These are phyloP conservation scores for Sarocladium kiliense DNA, from an alignment of 2,329 filamentous ascomycete genomes.

Conservation along the genomic window DNA sequence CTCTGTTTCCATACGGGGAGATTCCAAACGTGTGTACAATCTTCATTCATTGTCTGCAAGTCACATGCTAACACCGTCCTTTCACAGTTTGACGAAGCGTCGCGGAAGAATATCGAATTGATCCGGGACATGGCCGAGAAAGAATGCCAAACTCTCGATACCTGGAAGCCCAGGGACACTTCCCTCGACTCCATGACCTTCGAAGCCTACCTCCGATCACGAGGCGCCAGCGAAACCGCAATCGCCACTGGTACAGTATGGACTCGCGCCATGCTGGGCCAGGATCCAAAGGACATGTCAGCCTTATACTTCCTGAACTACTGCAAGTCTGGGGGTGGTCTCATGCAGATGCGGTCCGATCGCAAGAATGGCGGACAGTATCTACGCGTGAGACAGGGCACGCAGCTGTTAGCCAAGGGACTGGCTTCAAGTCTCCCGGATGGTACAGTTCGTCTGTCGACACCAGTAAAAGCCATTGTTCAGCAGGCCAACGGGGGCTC, in stretches of 20 bases:
- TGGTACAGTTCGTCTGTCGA: conserved; percentile 22
- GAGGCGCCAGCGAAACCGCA: conserved; percentile 18
- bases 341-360: conserved; percentile 49
- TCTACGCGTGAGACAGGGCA: conserved; percentile 43
- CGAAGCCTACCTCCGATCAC: conserved; percentile 22
- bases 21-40: conserved; percentile 15
- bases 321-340: conserved; percentile 45
- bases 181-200: conserved; percentile 21
- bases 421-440: conserved; percentile 28
- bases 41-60: neutral
- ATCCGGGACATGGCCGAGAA: conserved; percentile 22
- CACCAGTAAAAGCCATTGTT: conserved; percentile 24
- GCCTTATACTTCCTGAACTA: conserved; percentile 53
- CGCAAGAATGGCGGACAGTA: conserved; percentile 46
- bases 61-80: too few relatives aligned
- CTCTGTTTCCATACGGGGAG: conserved; percentile 16
- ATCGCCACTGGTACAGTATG: conserved; percentile 36
- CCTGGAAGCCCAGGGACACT: conserved; percentile 15
- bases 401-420: conserved; percentile 32
- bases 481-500: conserved; percentile 20
- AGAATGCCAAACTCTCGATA: conserved; percentile 22
- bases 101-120: neutral
- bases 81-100: conserved; percentile 10
- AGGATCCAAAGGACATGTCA: conserved; percentile 42
- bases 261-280: conserved; percentile 44